phyloP scores from a whole-genome alignment of 768 basidiomycete species.

The Lentinus brumalis region DNA sequence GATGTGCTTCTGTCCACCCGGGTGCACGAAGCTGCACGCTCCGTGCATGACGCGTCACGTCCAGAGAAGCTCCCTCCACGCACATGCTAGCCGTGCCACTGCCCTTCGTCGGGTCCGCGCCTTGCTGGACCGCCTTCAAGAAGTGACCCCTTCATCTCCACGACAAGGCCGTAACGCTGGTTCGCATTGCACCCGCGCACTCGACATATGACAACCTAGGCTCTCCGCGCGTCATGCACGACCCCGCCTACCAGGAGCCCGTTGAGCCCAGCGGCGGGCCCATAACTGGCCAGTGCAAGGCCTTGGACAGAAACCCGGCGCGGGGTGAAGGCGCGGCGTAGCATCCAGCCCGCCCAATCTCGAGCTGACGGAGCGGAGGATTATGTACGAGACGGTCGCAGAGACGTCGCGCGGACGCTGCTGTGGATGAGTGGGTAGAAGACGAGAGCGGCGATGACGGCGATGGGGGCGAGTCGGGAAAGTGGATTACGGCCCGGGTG shows the following conservation, averaged over 20 bases:
- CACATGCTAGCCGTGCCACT: background rate
- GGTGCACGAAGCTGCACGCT: too few species aligned
- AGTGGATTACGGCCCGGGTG: conserved; percentile 19
- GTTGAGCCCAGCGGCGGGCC: background rate
- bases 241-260: conserved; percentile 36
- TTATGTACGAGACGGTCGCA: conserved; percentile 26
- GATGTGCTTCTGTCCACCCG: too few species aligned
- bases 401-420: conserved; percentile 13
- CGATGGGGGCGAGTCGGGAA: conserved; percentile 18
- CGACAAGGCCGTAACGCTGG: conserved; percentile 33
- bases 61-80: too few species aligned
- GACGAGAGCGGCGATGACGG: background rate
- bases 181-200: conserved; percentile 33
- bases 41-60: too few species aligned
- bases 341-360: conserved; percentile 29
- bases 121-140: background rate
- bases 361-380: conserved; percentile 36
- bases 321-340: conserved; percentile 16
- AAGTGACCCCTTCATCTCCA: conserved; percentile 33
- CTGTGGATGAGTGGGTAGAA: conserved; percentile 16
- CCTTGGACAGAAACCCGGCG: conserved; percentile 28
- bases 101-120: background rate
- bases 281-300: conserved; percentile 18
- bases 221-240: conserved; percentile 30
- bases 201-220: conserved; percentile 39